Evolutionary conservation across 163 green algal species (phyloP).

Genomic region (Scenedesmus sp.): DNA sequence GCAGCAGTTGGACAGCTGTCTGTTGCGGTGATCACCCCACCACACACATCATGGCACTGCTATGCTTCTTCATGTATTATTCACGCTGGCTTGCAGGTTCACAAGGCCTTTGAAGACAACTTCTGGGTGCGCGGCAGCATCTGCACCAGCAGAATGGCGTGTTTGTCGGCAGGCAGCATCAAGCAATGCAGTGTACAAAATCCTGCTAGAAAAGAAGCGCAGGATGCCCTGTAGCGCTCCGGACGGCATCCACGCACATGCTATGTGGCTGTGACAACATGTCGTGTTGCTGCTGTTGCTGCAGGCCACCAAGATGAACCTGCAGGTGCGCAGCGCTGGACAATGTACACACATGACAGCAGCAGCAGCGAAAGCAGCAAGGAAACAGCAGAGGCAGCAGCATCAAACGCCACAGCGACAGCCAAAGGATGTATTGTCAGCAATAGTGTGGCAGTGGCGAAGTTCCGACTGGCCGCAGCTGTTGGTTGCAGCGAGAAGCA

Average conservation of each 20-base stretch:
- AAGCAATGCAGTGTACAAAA: too few species aligned
- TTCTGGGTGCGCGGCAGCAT: conserved; percentile 69
- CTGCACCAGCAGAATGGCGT: neutral
- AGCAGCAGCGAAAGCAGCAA: neutral
- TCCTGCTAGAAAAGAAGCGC: too few species aligned
- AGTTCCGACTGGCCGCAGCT: too few species aligned
- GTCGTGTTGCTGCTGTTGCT: neutral
- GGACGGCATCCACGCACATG: too few species aligned
- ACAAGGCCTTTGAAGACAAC: conserved; percentile 78
- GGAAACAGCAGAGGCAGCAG: neutral
- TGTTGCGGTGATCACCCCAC: neutral
- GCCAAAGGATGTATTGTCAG: too few species aligned
- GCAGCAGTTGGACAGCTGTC: neutral
- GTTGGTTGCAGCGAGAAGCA: too few species aligned
- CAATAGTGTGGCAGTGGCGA: too few species aligned
- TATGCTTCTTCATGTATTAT: neutral
- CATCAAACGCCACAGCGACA: neutral
- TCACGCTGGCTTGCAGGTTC: conserved; percentile 51
- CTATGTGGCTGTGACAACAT: too few species aligned
- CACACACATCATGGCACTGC: neutral
- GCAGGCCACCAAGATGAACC: neutral
- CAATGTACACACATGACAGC: neutral
- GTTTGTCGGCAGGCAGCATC: too few species aligned
- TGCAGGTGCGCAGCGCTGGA: neutral
- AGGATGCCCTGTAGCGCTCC: too few species aligned